Evolutionary conservation across 306 rosid species (phyloP), one percentile per base, ranked within the genome.

Genomic region (Betula pendula): DNA sequence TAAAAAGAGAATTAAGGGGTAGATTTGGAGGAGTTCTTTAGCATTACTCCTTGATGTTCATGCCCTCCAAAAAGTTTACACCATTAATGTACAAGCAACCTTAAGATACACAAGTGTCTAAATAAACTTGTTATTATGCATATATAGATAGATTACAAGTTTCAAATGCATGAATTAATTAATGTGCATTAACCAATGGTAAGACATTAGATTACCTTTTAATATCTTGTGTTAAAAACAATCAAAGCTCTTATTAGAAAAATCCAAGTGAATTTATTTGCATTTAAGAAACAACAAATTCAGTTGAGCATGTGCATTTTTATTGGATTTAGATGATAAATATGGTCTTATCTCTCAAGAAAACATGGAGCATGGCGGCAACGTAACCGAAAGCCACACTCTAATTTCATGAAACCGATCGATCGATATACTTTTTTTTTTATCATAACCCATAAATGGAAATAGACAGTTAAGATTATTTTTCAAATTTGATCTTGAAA

Each of bases 201-300:
- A 38, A 9, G 3, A 16, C 48, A 38, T 8, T 35, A 38, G 70
- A 62, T 31, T 62, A 33, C 43, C 22, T 62, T 17, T 17, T 19
- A 48, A 38, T 65, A 65, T 40, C 19, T 19, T n/a, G 47, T 35
- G 27, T 62, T 31, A 2, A 33, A 62, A 33, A 31, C 12, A 62
- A 12, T 62, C 44, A 65, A 65, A 19, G 48, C 70, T 65, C 70
- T 65, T 40, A 38, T 40, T 35, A 65, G 44, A 35, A n/a, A 65
- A 65, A 65, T 35, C 70, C 70, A 19, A 65, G 24, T 65, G 45
- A 19, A n/a, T 35, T 38, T 22, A 65, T 38, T 65, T 19, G n/a
- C 16, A 1, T 65, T n/a, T n/a, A 11, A 65, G 7, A 38, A 65
- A 38, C 19, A 65, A 16, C 20, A 35, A 65, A 63, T 33, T 63